Evolutionary conservation across 768 basidiomycete genomes (phyloP).

Genomic region (Solioccasus polychromus): DNA sequence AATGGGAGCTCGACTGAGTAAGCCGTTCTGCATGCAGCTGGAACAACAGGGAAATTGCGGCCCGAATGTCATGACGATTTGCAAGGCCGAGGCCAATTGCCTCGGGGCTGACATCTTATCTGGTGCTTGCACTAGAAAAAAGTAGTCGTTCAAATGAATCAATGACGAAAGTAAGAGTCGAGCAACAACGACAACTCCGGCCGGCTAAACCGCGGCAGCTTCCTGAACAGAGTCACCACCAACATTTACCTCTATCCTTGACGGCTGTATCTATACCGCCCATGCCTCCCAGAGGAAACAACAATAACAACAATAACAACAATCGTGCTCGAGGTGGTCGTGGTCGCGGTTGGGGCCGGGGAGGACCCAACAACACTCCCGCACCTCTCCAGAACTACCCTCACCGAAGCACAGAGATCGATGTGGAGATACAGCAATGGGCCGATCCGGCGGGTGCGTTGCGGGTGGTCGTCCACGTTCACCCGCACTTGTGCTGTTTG

Average conservation of each 20-base stretch:
- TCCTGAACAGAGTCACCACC: no score
- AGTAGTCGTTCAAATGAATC: no score
- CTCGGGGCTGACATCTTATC: no score
- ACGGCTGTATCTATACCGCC: slow-evolving; percentile 3
- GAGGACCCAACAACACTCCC: slow-evolving; percentile 1
- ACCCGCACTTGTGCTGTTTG: background rate
- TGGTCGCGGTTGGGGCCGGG: slow-evolving; percentile 14
- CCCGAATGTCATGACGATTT: no score
- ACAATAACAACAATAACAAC: slow-evolving; percentile 15
- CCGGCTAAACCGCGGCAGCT: background rate
- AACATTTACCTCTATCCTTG: background rate
- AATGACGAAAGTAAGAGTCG: no score
- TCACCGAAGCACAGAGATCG: slow-evolving; percentile 18
- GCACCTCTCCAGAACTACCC: slow-evolving; percentile 18
- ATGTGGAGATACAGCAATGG: slow-evolving; percentile 27
- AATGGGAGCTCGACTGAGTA: no score
- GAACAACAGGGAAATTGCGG: no score
- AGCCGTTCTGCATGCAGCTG: no score
- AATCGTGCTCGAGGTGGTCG: slow-evolving; percentile 19
- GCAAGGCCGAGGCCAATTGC: no score
- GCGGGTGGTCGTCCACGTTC: background rate
- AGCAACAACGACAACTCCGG: background rate
- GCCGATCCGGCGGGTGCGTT: slow-evolving; percentile 15
- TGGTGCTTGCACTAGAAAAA: no score
- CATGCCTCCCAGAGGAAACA: slow-evolving; percentile 10